phyloP scores from a whole-genome alignment of 169 alveolate genomes.

The Perkinsus olseni region DNA sequence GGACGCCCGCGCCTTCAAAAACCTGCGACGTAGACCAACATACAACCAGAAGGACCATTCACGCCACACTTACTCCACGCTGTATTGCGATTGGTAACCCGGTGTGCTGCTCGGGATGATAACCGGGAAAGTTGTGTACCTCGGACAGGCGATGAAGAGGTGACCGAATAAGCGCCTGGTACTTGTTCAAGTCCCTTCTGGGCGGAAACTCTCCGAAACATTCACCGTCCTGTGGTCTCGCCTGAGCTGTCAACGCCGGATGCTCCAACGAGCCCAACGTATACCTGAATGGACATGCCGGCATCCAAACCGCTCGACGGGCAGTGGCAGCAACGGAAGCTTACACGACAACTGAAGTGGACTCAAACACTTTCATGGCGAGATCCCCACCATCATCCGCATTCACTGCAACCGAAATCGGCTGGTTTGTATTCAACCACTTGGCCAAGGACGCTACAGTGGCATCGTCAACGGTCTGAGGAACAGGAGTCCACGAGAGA shows the following conservation, averaged over 20 bases:
- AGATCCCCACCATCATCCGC: background rate
- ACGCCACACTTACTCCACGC: background rate
- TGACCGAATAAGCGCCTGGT: background rate
- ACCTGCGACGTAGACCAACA: background rate
- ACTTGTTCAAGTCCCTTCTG: background rate
- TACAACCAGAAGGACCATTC: background rate
- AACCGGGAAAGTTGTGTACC: background rate
- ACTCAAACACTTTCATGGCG: background rate
- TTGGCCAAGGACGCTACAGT: background rate
- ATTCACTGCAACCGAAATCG: background rate
- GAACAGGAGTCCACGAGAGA: background rate
- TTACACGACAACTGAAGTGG: background rate
- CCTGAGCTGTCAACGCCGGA: constrained; percentile 7
- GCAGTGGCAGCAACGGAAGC: too few relatives aligned
- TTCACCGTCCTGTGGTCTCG: constrained; percentile 10
- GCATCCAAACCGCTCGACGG: too few relatives aligned
- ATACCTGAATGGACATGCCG: background rate
- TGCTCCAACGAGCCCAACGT: background rate
- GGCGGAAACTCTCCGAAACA: constrained; percentile 10
- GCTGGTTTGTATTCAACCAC: constrained; percentile 1
- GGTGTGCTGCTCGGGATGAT: background rate
- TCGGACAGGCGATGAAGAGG: background rate
- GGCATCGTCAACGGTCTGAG: background rate
- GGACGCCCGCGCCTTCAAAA: background rate
- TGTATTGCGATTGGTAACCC: background rate